Base-by-base conservation (phyloP, 78 protist species). In the Dictyostelium firmibasis region DNA sequence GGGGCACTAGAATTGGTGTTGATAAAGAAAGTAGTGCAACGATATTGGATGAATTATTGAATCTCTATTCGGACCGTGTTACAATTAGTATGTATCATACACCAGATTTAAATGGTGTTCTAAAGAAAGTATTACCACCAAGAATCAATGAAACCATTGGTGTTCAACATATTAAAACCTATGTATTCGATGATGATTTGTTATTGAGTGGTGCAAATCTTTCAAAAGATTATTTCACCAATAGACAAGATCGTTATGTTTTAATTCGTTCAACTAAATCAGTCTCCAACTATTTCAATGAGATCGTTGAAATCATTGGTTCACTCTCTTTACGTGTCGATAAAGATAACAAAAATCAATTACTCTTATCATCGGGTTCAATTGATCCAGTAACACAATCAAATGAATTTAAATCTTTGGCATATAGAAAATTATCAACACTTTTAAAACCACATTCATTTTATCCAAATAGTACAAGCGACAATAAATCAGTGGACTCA, bases 121-220 rank as follows among this genome's bases (percentile, higher is more conserved):
- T 87, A 25, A 87, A 43, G 50, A 33, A 27, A 70, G 27, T 83
- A 27, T 41, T 95, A 16, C 92, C 97, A 44, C 86, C 83, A 57
- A 86, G 92, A 44, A 76, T 86, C 27, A 81, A 86, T 82, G 96
- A 96, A 75, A 76, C 89, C 43, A 60, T 96, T 16, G 94, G 97
- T 43, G 97, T 93, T 43, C 93, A 94, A 75, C 97, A 96, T 82
- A 4, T 88, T 64, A 95, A 96, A 75, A 86, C 95, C 69, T 82
- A 53, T 41, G 83, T 96, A 27, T 89, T 96, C 14, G 98, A 97
- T 78, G 88, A 97, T 72, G 93, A 84, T 47, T 50, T 96, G 10
- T 10, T 97, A 13, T 44, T 97, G 38, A 84, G 93, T 47, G 97
- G 97, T 13, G 96, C 96, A 13, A 97, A 97, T 79, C 70, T 97